phyloP scores from a whole-genome alignment of 768 basidiomycete genomes.

The Leccinum longicurvipes region DNA sequence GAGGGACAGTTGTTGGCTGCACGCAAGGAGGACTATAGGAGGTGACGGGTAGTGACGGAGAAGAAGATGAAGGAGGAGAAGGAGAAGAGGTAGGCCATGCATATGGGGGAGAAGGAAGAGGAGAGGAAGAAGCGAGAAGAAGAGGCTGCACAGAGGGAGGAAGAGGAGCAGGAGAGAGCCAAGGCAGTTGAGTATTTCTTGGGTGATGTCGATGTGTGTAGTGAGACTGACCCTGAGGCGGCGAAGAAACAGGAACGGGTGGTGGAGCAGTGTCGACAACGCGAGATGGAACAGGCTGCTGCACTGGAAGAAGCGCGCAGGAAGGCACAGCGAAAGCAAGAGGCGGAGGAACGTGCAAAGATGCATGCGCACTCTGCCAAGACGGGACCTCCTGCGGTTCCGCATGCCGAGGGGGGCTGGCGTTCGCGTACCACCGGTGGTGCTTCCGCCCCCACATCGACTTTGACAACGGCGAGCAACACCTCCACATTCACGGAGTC shows the following conservation, averaged over 20 bases:
- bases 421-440: constrained; percentile 19
- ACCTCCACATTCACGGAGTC: constrained; percentile 55
- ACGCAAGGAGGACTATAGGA: too few relatives aligned
- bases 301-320: constrained; percentile 51
- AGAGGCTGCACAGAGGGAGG: constrained; percentile 20
- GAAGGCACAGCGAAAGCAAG: constrained; percentile 64
- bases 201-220: too few relatives aligned
- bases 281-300: constrained; percentile 51
- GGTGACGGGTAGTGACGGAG: too few relatives aligned
- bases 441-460: constrained; percentile 11
- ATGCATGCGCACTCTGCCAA: constrained; percentile 31
- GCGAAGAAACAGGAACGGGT: constrained; percentile 59
- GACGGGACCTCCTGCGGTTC: constrained; percentile 17
- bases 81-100: constrained; percentile 43
- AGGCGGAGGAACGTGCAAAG: constrained; percentile 50
- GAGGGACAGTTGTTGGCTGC: too few relatives aligned
- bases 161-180: constrained; percentile 42
- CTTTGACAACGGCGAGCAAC: too few relatives aligned
- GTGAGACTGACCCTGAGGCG: constrained; percentile 26
- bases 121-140: constrained; percentile 27
- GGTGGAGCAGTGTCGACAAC: constrained; percentile 48
- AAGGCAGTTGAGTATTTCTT: constrained; percentile 45
- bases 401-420: constrained; percentile 20
- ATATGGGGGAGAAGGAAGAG: too few relatives aligned
- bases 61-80: constrained; percentile 74